Evolutionary conservation across 805 yeast genomes (phyloP).

Genomic region (Candida ortonii): DNA sequence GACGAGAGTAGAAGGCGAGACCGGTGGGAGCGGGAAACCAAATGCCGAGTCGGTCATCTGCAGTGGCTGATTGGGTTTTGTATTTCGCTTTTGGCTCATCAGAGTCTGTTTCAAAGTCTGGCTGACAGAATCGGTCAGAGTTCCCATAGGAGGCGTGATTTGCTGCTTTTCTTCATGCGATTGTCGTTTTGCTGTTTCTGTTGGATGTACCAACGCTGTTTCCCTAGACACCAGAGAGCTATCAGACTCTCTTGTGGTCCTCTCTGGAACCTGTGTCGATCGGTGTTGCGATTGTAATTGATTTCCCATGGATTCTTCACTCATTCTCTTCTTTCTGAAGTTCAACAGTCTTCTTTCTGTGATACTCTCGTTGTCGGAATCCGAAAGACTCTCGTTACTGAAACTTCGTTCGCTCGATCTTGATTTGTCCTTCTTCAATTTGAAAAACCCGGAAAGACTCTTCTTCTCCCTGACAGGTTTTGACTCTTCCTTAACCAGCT

Average conservation of each 20-base stretch:
- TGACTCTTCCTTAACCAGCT: conserved; percentile 1
- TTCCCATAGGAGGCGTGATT: too few species aligned
- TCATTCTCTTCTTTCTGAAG: conserved; percentile 6
- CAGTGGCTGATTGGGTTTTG: conserved; percentile 54
- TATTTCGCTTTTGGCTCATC: conserved; percentile 28
- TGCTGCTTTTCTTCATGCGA: too few species aligned
- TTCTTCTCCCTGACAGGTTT: conserved; percentile 15
- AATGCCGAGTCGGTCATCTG: conserved; percentile 75
- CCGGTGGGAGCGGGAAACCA: conserved; percentile 83
- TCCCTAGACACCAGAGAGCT: too few species aligned
- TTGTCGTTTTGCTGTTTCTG: too few species aligned
- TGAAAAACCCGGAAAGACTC: conserved; percentile 28
- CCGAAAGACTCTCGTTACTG: conserved; percentile 15
- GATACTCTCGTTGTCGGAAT: conserved; percentile 24
- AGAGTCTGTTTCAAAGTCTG: conserved; percentile 27
- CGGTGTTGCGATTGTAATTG: too few species aligned
- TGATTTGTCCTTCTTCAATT: conserved; percentile 24
- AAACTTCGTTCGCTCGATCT: conserved; percentile 11
- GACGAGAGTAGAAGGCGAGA: conserved; percentile 69
- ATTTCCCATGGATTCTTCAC: conserved; percentile 5
- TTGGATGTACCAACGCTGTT: too few species aligned
- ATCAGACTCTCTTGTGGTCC: too few species aligned
- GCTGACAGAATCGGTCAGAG: conserved; percentile 13
- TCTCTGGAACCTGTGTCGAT: too few species aligned
- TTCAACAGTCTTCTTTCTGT: conserved; percentile 18